Conservation (phyloP, 2,329 filamentous ascomycete genomes). For the Diaporthe sp. region DNA sequence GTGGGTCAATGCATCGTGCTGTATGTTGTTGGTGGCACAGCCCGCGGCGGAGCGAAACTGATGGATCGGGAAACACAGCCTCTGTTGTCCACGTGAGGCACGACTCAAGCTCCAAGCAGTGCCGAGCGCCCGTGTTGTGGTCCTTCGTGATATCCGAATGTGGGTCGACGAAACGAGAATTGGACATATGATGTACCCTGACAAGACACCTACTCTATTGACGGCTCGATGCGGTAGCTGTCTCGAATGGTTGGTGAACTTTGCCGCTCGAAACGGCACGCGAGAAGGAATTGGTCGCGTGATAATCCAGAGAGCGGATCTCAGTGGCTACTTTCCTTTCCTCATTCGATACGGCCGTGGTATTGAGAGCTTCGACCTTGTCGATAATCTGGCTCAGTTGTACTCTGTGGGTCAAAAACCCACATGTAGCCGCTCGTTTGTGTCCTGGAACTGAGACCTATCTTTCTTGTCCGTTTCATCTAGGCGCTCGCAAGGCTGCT, state of each 20-base stretch:
- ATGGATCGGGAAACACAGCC: neutral
- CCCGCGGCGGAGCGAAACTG: neutral
- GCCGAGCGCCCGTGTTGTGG: neutral
- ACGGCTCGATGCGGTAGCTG: neutral
- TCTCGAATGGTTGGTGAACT: neutral
- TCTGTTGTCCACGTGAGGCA: neutral
- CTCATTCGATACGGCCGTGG: neutral
- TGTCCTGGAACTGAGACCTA: neutral
- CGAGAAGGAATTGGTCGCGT: neutral
- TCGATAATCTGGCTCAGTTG: neutral
- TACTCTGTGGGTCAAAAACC: neutral
- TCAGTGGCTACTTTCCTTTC: neutral
- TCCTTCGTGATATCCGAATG: neutral
- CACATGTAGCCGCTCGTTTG: neutral
- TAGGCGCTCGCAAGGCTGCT: neutral
- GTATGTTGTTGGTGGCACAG: neutral
- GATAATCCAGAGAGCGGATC: neutral
- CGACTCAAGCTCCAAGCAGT: neutral
- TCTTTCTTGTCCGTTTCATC: neutral
- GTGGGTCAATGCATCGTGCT: constrained; percentile 4
- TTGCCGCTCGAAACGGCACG: neutral
- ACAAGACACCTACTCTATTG: neutral
- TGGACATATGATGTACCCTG: neutral
- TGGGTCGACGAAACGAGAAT: neutral
- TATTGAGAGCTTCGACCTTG: neutral